Evolutionary conservation across 768 basidiomycete species (phyloP).

Genomic region (Suillus brevipes): DNA sequence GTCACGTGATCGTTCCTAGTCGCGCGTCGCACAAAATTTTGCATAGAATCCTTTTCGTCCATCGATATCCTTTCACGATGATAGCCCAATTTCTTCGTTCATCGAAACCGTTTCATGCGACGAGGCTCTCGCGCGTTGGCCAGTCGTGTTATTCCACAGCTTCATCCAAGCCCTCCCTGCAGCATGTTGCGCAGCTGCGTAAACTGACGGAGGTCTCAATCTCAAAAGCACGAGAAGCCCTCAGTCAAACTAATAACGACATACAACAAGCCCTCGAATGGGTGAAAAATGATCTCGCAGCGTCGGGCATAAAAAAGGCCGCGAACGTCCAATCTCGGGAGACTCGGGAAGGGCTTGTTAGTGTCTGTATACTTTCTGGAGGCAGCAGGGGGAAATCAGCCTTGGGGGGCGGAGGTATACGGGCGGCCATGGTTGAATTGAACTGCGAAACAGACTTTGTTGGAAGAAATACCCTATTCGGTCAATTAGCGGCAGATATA

Average conservation of each 20-base stretch:
- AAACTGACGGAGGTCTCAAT: constrained; percentile 82
- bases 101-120: constrained; percentile 4
- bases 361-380: constrained; percentile 69
- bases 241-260: constrained; percentile 71
- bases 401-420: constrained; percentile 46
- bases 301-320: constrained; percentile 75
- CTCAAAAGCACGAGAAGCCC: constrained; percentile 85
- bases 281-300: constrained; percentile 73
- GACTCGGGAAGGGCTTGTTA: constrained; percentile 78
- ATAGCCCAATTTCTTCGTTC: constrained; percentile 12
- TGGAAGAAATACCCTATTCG: constrained; percentile 80
- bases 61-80: constrained; percentile 15
- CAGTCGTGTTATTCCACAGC: constrained; percentile 50
- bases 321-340: constrained; percentile 79
- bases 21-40: constrained; percentile 1
- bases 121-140: not conserved
- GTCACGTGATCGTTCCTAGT: constrained; percentile 6
- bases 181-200: constrained; percentile 84
- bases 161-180: constrained; percentile 59
- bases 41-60: not conserved
- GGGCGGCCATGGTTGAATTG: constrained; percentile 87
- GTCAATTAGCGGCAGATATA: constrained; percentile 72
- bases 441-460: constrained; percentile 99
- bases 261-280: constrained; percentile 73
- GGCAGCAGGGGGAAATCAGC: constrained; percentile 45